These are phyloP conservation scores for Mycena sanguinolenta DNA, from an alignment of 768 basidiomycete genomes.

Conservation along the genomic window DNA sequence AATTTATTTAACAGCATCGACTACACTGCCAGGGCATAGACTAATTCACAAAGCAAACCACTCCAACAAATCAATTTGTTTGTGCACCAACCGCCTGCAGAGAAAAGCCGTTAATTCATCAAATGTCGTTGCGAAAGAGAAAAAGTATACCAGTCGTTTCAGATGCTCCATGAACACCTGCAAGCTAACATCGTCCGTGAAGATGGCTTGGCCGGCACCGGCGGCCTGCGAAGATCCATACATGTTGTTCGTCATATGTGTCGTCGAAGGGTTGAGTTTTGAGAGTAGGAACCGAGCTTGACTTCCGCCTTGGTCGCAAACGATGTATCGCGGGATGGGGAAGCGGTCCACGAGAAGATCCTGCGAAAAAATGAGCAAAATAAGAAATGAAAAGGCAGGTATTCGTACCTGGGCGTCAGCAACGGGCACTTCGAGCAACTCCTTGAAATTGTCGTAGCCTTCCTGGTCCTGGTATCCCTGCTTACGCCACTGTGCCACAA, in stretches of 20 bases:
- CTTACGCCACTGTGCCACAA: conserved; percentile 97
- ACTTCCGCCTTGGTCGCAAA: conserved; percentile 96
- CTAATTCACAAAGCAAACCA: conserved; percentile 37
- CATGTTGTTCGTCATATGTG: conserved; percentile 94
- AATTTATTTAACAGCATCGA: conserved; percentile 19
- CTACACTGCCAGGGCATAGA: conserved; percentile 17
- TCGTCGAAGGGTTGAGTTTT: conserved; percentile 97
- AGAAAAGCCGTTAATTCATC: conserved; percentile 12
- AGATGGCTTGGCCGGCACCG: conserved; percentile 89
- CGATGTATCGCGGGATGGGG: conserved; percentile 98
- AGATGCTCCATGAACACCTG: conserved; percentile 98
- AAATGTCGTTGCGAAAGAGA: not conserved
- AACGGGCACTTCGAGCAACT: conserved; percentile 88
- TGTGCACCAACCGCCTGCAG: conserved; percentile 76
- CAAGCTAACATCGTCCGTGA: conserved; percentile 98
- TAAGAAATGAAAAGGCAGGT: not conserved
- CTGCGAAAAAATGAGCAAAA: conserved; percentile 51
- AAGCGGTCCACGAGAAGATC: conserved; percentile 95
- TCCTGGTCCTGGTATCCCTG: conserved; percentile 99
- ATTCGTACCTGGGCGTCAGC: conserved; percentile 85
- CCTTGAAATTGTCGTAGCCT: conserved; percentile 98
- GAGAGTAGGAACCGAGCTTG: conserved; percentile 98
- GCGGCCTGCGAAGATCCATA: conserved; percentile 83
- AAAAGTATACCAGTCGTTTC: conserved; percentile 84
- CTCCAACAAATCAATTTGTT: conserved; percentile 61